Conservation (phyloP, 441 rosid genomes). For the Eruca vesicaria region DNA sequence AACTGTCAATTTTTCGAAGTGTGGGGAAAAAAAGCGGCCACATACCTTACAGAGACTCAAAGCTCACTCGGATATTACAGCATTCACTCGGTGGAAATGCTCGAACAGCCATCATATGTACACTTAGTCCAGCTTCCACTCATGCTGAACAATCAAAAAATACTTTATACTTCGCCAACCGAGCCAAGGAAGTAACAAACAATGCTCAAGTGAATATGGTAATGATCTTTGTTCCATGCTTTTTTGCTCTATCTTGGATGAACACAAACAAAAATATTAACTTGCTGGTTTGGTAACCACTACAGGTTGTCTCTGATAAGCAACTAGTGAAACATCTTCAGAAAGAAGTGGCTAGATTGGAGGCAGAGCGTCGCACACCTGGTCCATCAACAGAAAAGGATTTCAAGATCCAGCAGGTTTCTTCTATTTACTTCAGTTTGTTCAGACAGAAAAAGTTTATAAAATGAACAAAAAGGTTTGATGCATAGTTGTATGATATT, state of each 20-base stretch:
- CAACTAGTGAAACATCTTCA: conserved; percentile 96
- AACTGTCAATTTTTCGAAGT: conserved; percentile 41
- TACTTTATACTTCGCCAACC: conserved; percentile 88
- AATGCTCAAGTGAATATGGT: conserved; percentile 99
- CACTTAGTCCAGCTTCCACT: conserved; percentile 85
- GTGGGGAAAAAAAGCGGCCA: conserved; percentile 96
- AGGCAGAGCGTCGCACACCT: conserved; percentile 94
- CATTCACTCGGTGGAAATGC: conserved; percentile 99
- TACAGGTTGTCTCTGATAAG: conserved; percentile 93
- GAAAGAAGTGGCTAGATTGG: conserved; percentile 96
- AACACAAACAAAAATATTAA: conserved; percentile 1
- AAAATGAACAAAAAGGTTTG: conserved; percentile 10
- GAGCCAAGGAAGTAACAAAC: conserved; percentile 99
- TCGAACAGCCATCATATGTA: conserved; percentile 96
- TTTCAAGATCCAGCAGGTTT: conserved; percentile 81
- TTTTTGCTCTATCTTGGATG: background rate
- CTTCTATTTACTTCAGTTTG: conserved; percentile 12
- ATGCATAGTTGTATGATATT: conserved; percentile 11
- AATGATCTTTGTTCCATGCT: conserved; percentile 26
- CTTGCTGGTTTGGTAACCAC: conserved; percentile 8
- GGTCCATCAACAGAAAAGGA: conserved; percentile 80
- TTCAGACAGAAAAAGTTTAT: conserved; percentile 1
- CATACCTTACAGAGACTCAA: conserved; percentile 93
- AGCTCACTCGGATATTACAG: conserved; percentile 95
- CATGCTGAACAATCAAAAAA: conserved; percentile 98